Evolutionary conservation across 2,329 filamentous ascomycete species (phyloP).

Genomic region (Colletotrichum eleusines): DNA sequence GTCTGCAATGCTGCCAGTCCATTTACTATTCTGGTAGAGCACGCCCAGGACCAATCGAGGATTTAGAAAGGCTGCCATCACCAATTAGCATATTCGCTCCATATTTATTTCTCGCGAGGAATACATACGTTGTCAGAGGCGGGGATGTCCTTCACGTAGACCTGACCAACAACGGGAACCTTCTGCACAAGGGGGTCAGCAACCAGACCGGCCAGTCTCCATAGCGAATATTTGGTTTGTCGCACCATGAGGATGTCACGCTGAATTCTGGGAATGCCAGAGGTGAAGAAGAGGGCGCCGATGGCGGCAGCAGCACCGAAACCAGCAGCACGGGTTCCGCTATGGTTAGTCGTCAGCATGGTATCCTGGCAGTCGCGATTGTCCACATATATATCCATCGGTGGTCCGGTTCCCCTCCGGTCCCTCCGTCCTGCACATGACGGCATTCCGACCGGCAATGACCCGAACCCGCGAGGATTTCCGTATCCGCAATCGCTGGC

Average conservation of each 20-base stretch:
- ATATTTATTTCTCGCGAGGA: too few species aligned
- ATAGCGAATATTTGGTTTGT: not conserved
- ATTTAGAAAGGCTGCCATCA: conserved; percentile 56
- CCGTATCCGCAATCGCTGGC: not conserved
- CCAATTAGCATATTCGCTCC: not conserved
- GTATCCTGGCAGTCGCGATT: not conserved
- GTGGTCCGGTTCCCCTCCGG: not conserved
- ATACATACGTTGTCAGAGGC: conserved; percentile 72
- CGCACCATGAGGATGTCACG: conserved; percentile 69
- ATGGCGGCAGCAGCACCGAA: conserved; percentile 70
- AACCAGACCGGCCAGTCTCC: conserved; percentile 44
- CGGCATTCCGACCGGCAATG: not conserved
- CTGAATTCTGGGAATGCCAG: conserved; percentile 71
- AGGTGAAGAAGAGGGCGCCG: conserved; percentile 70
- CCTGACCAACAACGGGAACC: conserved; percentile 64
- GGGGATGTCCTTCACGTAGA: conserved; percentile 66
- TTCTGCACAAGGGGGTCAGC: conserved; percentile 55
- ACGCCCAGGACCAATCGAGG: not conserved
- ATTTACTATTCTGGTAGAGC: conserved; percentile 4
- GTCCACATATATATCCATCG: not conserved
- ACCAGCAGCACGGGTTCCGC: conserved; percentile 63
- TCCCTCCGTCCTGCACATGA: not conserved
- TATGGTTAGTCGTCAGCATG: conserved; percentile 46
- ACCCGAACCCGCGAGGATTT: not conserved
- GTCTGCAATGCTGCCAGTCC: conserved; percentile 12